Evolutionary conservation across 768 basidiomycete genomes (phyloP), one percentile per base, ranked within the genome.

Genomic region (Candolleomyces eurysporus): DNA sequence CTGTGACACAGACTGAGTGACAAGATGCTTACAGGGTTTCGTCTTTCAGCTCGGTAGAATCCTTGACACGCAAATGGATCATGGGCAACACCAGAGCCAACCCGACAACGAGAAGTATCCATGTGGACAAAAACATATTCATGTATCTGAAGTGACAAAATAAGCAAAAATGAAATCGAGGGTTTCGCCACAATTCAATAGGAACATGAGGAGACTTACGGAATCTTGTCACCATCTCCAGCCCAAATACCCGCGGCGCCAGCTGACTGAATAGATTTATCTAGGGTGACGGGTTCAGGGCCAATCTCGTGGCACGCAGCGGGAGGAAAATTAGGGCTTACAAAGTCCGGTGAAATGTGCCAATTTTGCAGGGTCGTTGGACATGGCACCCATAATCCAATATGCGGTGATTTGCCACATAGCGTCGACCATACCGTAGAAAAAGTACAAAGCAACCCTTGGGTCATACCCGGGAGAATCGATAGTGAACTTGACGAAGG

Each of bases 401-500:
- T 92, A 91, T 5, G 87, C 85, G 0, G 85, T 85, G 1, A 89
- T 92, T 71, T 94, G 92, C 90, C 91, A 94, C 84, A 91, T 88
- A 1, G 91, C 79, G 64, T 94, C 92, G 61, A 92, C 79, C 11
- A 93, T 68, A 30, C 91, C 89, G 63, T 85, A 90, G 73, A 87
- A 83, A 64, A 90, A 83, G 72, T 87, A 92, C 5, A 93, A 72
- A 73, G 81, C 81, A 6, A 87, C 75, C 55, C 79, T 79, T 48
- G 78, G 82, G 10, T 80, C 72, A 68, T 90, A 94, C 0, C 72
- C 73, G 1, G 72, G 63, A 64, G 87, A 84, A 57, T 70, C 73
- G 54, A 90, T 83, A 70, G 91, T 89, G 66, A 91, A 83, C 65
- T 54, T 26, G 8, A 31, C 19, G 31, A 36, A 21, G n/a, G 60